Conservation (phyloP, 139 green algal species). For the Chlamydomonas sp. region DNA sequence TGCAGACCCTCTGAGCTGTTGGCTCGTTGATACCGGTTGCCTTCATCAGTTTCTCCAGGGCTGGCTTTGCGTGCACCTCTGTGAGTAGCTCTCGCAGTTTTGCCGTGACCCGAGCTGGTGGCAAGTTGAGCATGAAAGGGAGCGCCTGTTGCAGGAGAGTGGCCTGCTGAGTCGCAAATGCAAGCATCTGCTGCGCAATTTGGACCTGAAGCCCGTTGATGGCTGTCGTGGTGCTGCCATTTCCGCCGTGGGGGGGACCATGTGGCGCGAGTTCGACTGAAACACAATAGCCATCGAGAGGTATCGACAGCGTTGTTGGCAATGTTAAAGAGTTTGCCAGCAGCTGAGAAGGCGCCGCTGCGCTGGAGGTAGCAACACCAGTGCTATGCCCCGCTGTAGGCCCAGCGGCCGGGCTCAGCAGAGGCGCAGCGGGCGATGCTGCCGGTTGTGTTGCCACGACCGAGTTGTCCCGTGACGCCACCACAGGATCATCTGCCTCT, state of each 20-base stretch:
- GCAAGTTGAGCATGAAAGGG: constrained; percentile 41
- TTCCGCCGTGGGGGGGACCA: not conserved
- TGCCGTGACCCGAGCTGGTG: constrained; percentile 28
- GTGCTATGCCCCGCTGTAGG: no score
- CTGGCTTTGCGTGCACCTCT: constrained; percentile 33
- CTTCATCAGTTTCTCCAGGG: constrained; percentile 39
- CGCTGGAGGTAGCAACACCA: no score
- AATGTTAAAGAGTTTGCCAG: not conserved
- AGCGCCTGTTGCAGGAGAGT: constrained; percentile 33
- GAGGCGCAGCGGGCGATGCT: no score
- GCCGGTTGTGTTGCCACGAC: no score
- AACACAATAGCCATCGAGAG: constrained; percentile 36
- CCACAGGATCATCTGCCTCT: no score
- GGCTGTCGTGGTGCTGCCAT: not conserved
- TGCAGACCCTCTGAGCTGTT: constrained; percentile 32
- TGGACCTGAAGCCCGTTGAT: constrained; percentile 29
- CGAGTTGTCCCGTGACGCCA: no score
- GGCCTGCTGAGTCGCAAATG: constrained; percentile 31
- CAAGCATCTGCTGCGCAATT: constrained; percentile 35
- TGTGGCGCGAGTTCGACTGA: constrained; percentile 20
- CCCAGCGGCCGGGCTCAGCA: no score
- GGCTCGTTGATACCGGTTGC: constrained; percentile 25
- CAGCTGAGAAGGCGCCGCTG: no score
- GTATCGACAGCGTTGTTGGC: constrained; percentile 25
- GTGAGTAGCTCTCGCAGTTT: constrained; percentile 36